Evolutionary conservation across 495 filamentous ascomycete species (phyloP).

Genomic region (Cairneyella variabilis): DNA sequence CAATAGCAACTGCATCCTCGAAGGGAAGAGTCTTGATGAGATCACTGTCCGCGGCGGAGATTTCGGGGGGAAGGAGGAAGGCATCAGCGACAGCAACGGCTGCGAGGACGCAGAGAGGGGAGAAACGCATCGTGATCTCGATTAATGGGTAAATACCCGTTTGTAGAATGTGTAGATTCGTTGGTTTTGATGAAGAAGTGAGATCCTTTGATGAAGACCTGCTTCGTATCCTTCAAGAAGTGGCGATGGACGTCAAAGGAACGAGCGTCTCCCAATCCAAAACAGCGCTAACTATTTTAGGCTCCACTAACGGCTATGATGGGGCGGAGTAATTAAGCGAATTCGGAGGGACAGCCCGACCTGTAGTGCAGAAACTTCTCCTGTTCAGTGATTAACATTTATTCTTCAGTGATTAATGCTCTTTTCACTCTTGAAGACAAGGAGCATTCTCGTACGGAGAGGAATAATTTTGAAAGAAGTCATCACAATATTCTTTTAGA

Average conservation of each 20-base stretch:
- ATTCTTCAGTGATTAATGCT: no score
- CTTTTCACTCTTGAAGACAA: no score
- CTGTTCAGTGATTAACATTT: no score
- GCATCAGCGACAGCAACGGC: slow-evolving; percentile 12
- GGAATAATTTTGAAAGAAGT: no score
- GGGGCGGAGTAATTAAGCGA: no score
- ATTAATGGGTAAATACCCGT: neutral
- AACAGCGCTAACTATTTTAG: neutral
- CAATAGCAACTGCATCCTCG: slow-evolving; percentile 12
- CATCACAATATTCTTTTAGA: no score
- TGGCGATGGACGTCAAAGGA: slow-evolving; percentile 4
- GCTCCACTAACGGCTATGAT: no score
- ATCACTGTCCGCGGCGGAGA: slow-evolving; percentile 16
- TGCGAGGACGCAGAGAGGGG: slow-evolving; percentile 12
- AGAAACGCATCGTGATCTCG: slow-evolving; percentile 21
- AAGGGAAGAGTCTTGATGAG: slow-evolving; percentile 22
- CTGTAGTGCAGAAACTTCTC: no score
- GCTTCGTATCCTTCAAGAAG: slow-evolving; percentile 10
- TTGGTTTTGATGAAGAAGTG: neutral
- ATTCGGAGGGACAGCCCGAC: no score
- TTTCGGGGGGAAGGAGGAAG: slow-evolving; percentile 22
- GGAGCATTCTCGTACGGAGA: no score
- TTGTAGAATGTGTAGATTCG: neutral
- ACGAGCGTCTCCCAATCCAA: neutral
- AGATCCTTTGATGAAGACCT: slow-evolving; percentile 10